Evolutionary conservation across 352 stramenopile species (phyloP), one percentile per base, ranked within the genome.

Genomic region (Globisporangium solare): DNA sequence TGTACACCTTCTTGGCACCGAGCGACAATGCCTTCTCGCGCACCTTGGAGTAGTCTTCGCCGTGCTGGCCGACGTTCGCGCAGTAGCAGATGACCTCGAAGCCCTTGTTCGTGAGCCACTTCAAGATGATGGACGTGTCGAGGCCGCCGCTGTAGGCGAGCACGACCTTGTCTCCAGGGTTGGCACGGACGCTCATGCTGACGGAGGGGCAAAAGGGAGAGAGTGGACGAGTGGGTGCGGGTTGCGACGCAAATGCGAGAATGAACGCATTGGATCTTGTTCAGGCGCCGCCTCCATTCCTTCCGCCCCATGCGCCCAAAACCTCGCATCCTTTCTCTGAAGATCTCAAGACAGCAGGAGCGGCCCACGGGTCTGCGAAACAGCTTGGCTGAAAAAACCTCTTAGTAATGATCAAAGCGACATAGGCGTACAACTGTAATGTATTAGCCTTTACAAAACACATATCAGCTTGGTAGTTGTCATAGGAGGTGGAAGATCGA

Each of bases 51-150:
- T 98, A 98, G 76, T 99, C 80, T 59, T 93, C 94, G 55, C 96
- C 93, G 60, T 97, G 88, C 85, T 99, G 97, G 46, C 97, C 97
- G 27, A 99, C 94, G 71, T 99, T 98, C 68, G 97, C 97, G 78
- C 96, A 99, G 89, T 99, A 99, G 77, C 93, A 97, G 70, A 98
- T 97, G 27, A 99, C 96, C 52, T 99, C 95, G 64, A 98, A 99
- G 67, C 96, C 96, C 76, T 99, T 98, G 79, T 94, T 92, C 22
- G 92, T 95, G 56, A 99, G 93, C 96, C 96, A 99, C 76, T 98
- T 98, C 56, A 99, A 89, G 80, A 99, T 99, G 58, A 98, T 96
- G 63, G 95, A 99, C 56, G 97, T 99, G 76, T 99, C 97, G 49
- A 99, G 87, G 54, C 97, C 97, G 70, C 96, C 96, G 64, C 86